These are phyloP conservation scores for Sugiyamaella americana DNA, from an alignment of 805 yeast species.

Conservation along the genomic window DNA sequence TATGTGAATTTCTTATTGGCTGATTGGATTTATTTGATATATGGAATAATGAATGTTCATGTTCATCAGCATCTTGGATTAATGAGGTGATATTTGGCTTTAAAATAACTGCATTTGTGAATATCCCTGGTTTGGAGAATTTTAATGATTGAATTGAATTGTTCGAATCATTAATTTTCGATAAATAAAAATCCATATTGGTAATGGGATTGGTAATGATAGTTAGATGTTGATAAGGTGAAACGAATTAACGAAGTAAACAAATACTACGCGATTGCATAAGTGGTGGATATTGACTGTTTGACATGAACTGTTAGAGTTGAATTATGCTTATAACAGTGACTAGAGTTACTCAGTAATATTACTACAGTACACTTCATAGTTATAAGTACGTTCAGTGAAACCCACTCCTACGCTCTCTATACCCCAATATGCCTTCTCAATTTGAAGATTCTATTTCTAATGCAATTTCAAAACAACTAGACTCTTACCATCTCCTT, in stretches of 20 bases:
- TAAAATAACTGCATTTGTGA: constrained; percentile 55
- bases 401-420: no score
- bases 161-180: constrained; percentile 14
- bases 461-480: constrained; percentile 7
- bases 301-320: no score
- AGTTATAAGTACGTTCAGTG: no score
- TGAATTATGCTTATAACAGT: no score
- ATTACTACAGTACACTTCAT: no score
- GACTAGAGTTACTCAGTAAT: no score
- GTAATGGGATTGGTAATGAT: not conserved
- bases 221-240: not conserved
- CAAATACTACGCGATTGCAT: no score
- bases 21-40: constrained; percentile 5
- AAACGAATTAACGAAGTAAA: no score
- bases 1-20: constrained; percentile 4
- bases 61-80: constrained; percentile 51
- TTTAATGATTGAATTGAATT: constrained; percentile 27
- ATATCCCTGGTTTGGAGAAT: constrained; percentile 55
- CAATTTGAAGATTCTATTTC: no score
- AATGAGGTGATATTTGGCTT: constrained; percentile 49
- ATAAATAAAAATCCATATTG: constrained; percentile 13
- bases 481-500: constrained; percentile 15
- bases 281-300: no score
- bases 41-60: constrained; percentile 17
- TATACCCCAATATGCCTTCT: no score